Conservation (phyloP, 441 rosid species). For the Populus trichocarpa region DNA sequence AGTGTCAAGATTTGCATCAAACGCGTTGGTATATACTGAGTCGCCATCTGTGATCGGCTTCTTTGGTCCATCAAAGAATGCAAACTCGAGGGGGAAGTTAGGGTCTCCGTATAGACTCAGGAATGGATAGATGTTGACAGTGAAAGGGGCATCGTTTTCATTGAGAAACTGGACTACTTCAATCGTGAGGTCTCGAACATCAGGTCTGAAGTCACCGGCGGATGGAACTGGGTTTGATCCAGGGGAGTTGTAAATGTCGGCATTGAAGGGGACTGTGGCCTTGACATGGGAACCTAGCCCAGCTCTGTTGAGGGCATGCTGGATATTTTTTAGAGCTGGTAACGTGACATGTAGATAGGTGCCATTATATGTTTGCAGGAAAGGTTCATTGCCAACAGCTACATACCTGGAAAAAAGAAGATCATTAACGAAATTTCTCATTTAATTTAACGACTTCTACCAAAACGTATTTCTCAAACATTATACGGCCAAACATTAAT, state of each 20-base stretch:
- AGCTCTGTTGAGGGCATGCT: constrained; percentile 68
- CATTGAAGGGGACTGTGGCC: constrained; percentile 77
- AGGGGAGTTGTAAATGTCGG: constrained; percentile 63
- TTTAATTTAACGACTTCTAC: neutral
- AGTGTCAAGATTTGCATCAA: constrained; percentile 90
- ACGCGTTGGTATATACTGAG: constrained; percentile 66
- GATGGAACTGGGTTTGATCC: constrained; percentile 59
- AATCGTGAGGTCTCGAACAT: constrained; percentile 44
- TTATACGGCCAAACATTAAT: too few species aligned
- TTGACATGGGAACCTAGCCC: constrained; percentile 60
- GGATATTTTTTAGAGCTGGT: constrained; percentile 76
- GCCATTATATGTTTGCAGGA: constrained; percentile 67
- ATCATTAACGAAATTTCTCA: neutral
- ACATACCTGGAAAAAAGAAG: constrained; percentile 42
- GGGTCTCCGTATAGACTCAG: constrained; percentile 75
- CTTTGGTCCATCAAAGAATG: constrained; percentile 63
- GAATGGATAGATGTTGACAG: constrained; percentile 85
- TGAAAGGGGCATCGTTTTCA: constrained; percentile 54
- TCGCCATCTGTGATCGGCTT: constrained; percentile 66
- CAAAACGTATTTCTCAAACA: neutral
- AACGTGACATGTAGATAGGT: constrained; percentile 45
- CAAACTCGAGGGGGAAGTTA: constrained; percentile 70
- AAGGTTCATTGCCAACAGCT: constrained; percentile 88
- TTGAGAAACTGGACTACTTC: constrained; percentile 54
- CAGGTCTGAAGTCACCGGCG: constrained; percentile 67